Evolutionary conservation across 2,329 filamentous ascomycete species (phyloP).

Genomic region (Colletotrichum caudatum): DNA sequence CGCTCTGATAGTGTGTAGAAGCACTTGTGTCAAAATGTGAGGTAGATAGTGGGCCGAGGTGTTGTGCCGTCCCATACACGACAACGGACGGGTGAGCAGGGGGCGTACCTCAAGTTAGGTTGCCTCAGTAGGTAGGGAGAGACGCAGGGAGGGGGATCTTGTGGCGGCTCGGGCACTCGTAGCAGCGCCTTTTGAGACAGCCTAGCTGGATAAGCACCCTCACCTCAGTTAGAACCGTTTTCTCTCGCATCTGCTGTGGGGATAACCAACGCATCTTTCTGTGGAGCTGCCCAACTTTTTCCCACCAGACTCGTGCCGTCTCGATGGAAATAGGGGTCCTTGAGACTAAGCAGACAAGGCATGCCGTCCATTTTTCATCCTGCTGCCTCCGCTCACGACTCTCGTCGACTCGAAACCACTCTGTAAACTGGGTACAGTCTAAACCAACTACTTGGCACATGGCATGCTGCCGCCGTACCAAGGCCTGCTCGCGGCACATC

Average conservation of each 20-base stretch:
- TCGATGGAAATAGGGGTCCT: slow-evolving; percentile 25
- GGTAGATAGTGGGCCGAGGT: neutral
- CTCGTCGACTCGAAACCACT: neutral
- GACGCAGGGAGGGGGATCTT: neutral
- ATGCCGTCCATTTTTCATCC: neutral
- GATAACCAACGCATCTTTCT: slow-evolving; percentile 40
- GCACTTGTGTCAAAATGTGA: neutral
- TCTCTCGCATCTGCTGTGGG: slow-evolving; percentile 35
- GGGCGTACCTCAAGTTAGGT: no score
- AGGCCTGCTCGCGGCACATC: neutral
- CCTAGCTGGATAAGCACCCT: slow-evolving; percentile 8
- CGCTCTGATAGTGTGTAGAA: neutral
- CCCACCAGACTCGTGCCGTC: neutral
- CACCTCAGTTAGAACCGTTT: slow-evolving; percentile 28
- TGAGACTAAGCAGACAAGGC: slow-evolving; percentile 6
- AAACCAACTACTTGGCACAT: neutral
- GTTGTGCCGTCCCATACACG: neutral
- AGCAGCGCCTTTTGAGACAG: slow-evolving; percentile 26
- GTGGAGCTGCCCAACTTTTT: slow-evolving; percentile 27
- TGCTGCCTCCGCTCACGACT: neutral
- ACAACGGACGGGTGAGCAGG: slow-evolving; percentile 17
- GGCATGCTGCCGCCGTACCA: slow-evolving; percentile 1
- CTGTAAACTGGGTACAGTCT: no score
- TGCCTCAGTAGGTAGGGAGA: neutral
- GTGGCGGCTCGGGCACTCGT: slow-evolving; percentile 29